Conservation (phyloP, 805 yeast species). For the Monosporozyma aerobia region DNA sequence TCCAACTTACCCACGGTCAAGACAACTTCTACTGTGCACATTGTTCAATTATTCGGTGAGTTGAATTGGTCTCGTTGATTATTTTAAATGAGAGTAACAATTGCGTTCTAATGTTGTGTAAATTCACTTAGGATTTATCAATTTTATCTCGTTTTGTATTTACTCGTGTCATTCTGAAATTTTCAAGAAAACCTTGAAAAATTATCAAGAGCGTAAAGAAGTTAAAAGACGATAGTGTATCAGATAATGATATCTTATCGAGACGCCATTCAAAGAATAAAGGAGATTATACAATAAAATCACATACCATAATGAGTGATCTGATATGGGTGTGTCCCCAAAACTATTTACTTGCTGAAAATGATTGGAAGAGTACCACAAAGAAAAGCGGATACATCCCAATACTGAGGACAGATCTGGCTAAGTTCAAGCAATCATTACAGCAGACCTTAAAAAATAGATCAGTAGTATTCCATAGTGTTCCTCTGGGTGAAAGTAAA, state of each 20-base stretch:
- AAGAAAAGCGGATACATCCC: slow-evolving; percentile 22
- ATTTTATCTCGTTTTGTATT: background rate
- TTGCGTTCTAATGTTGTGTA: background rate
- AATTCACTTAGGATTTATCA: background rate
- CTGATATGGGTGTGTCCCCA: slow-evolving; percentile 24
- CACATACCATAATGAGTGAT: slow-evolving; percentile 12
- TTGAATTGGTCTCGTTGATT: background rate
- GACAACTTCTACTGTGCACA: slow-evolving; percentile 63
- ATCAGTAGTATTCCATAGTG: background rate
- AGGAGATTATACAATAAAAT: background rate
- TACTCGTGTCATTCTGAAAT: background rate
- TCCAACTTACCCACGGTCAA: slow-evolving; percentile 93
- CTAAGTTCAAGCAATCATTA: slow-evolving; percentile 12
- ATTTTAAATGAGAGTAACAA: background rate
- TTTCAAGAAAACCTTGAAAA: background rate
- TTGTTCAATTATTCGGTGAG: background rate
- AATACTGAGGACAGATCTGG: slow-evolving; percentile 18
- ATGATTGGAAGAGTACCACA: slow-evolving; percentile 17
- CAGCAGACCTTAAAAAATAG: background rate
- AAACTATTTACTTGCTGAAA: slow-evolving; percentile 13
- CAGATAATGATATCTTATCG: too few relatives aligned
- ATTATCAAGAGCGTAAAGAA: background rate
- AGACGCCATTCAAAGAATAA: background rate
- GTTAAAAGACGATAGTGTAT: background rate
- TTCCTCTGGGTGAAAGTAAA: background rate